These are phyloP conservation scores for Inosperma sp. DNA, from an alignment of 768 basidiomycete species.

Conservation along the genomic window DNA sequence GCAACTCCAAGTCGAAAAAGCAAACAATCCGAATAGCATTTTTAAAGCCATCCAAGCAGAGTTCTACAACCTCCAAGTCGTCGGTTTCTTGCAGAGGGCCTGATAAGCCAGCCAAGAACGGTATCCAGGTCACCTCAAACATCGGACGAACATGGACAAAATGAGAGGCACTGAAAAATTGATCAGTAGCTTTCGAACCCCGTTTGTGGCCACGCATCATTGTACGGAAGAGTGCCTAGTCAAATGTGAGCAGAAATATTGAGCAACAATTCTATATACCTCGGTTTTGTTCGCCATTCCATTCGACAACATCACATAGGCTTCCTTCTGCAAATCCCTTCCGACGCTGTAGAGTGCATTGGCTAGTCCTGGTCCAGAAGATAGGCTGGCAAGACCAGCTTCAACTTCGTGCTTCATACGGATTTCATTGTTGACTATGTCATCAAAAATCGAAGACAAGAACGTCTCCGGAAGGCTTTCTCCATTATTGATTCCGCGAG, in stretches of 20 bases:
- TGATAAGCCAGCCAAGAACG: slow-evolving; percentile 92
- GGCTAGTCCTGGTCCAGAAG: slow-evolving; percentile 67
- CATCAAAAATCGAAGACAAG: slow-evolving; percentile 75
- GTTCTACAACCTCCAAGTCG: slow-evolving; percentile 85
- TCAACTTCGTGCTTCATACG: slow-evolving; percentile 98
- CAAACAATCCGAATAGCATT: slow-evolving; percentile 95
- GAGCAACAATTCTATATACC: slow-evolving; percentile 39
- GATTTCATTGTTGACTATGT: slow-evolving; percentile 90
- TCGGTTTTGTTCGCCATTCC: slow-evolving; percentile 98
- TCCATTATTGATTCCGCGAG: slow-evolving; percentile 92
- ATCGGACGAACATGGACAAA: slow-evolving; percentile 96
- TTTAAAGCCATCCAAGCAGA: slow-evolving; percentile 94
- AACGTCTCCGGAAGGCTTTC: slow-evolving; percentile 85
- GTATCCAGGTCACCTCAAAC: slow-evolving; percentile 99
- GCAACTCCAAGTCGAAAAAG: slow-evolving; percentile 94
- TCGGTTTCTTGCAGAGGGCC: slow-evolving; percentile 93
- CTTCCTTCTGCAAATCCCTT: slow-evolving; percentile 91
- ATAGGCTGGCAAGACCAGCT: slow-evolving; percentile 38
- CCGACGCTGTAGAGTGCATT: slow-evolving; percentile 85
- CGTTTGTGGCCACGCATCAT: slow-evolving; percentile 91
- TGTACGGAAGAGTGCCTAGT: slow-evolving; percentile 83
- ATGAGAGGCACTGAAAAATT: slow-evolving; percentile 95
- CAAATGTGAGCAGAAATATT: slow-evolving; percentile 12
- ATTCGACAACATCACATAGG: slow-evolving; percentile 91
- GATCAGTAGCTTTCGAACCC: slow-evolving; percentile 69